Conservation (phyloP, 2,329 filamentous ascomycete genomes). For the Exophiala mesophila region DNA sequence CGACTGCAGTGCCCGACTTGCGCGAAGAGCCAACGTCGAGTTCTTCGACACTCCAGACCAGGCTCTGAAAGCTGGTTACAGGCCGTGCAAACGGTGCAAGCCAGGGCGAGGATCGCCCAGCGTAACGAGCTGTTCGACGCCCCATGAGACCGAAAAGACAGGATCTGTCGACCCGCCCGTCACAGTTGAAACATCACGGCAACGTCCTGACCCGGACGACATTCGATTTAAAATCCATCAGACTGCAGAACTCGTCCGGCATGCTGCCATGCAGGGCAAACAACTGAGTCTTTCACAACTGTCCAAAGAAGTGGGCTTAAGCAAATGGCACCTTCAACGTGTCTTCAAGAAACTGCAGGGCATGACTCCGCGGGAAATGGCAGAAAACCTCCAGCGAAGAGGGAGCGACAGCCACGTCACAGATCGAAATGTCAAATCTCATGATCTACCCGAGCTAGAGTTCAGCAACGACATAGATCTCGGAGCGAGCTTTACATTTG, state of each 20-base stretch:
- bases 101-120: conserved; percentile 32
- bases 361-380: conserved; percentile 44
- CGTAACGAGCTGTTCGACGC: background rate
- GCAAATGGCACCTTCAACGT: conserved; percentile 51
- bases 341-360: conserved; percentile 51
- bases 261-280: conserved; percentile 27
- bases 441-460: no score
- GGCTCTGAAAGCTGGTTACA: conserved; percentile 48
- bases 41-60: conserved; percentile 47
- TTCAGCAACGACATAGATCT: no score
- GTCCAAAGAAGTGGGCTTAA: conserved; percentile 45
- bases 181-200: background rate
- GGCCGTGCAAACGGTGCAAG: conserved; percentile 54
- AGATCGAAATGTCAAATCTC: no score
- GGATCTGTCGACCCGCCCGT: background rate
- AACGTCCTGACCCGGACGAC: conserved; percentile 2
- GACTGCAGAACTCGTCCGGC: conserved; percentile 5
- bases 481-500: no score
- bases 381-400: conserved; percentile 1
- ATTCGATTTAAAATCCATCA: conserved; percentile 8
- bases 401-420: no score
- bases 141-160: background rate
- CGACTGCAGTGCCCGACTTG: conserved; percentile 54
- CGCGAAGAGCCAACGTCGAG: conserved; percentile 51
- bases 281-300: conserved; percentile 39